Conservation (phyloP, 2,329 filamentous ascomycete species). For the Diaporthe sp. region DNA sequence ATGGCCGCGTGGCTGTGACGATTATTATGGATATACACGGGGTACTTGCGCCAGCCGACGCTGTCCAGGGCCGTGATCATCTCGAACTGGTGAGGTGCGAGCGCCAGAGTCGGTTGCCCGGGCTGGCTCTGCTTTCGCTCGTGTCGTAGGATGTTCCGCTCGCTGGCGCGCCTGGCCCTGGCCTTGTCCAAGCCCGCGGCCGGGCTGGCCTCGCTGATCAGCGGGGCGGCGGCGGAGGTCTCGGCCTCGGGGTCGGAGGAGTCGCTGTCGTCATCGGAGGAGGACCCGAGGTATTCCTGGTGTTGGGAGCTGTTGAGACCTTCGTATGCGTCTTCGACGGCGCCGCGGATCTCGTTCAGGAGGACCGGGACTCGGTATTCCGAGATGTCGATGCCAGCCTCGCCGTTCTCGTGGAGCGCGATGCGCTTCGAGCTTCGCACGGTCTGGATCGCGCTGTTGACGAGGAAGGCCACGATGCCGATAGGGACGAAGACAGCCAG, state of each 20-base stretch:
- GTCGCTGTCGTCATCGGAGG: constrained; percentile 39
- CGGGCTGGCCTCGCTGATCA: constrained; percentile 15
- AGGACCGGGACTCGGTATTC: constrained; percentile 82
- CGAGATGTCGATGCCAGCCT: constrained; percentile 73
- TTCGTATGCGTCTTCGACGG: constrained; percentile 83
- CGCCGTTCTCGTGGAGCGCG: constrained; percentile 77
- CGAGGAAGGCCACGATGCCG: constrained; percentile 75
- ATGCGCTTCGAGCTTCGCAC: constrained; percentile 80
- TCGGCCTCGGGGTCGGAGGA: constrained; percentile 27
- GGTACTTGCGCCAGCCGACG: constrained; percentile 73
- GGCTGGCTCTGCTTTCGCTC: constrained; percentile 51
- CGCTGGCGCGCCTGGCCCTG: constrained; percentile 39
- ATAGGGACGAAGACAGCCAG: constrained; percentile 80
- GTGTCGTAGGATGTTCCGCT: constrained; percentile 52
- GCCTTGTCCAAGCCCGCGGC: constrained; percentile 36
- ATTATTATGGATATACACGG: constrained; percentile 80
- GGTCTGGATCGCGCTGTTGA: constrained; percentile 82
- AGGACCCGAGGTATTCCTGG: constrained; percentile 75
- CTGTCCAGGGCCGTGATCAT: constrained; percentile 83
- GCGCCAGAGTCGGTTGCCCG: constrained; percentile 76
- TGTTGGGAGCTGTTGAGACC: constrained; percentile 74
- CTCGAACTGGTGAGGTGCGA: constrained; percentile 82
- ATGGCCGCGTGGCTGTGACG: constrained; percentile 92
- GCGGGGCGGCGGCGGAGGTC: constrained; percentile 1
- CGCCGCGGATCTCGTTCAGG: constrained; percentile 78